Evolutionary conservation across 208 protist genomes (phyloP).

Genomic region (Leishmania guyanensis): DNA sequence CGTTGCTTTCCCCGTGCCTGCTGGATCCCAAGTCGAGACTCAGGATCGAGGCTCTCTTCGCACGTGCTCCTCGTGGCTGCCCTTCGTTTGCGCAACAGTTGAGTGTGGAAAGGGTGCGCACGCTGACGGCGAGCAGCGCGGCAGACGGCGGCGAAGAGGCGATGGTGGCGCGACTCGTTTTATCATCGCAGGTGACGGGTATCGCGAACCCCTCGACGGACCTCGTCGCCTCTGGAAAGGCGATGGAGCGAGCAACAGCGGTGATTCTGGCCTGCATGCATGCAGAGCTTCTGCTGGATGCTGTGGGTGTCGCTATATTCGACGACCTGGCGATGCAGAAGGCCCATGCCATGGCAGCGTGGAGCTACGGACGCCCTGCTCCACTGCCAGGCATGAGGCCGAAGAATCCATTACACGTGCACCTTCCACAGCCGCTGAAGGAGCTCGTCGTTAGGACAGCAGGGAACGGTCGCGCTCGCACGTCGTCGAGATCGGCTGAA

Average conservation of each 20-base stretch:
- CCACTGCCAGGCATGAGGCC: conserved; percentile 53
- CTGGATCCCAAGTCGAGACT: conserved; percentile 48
- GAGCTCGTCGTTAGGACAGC: conserved; percentile 26
- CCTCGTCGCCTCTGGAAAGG: conserved; percentile 74
- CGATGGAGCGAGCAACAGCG: conserved; percentile 44
- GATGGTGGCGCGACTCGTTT: conserved; percentile 20
- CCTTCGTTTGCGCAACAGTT: conserved; percentile 51
- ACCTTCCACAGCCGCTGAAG: conserved; percentile 68
- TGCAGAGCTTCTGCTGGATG: conserved; percentile 85
- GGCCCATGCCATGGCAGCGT: conserved; percentile 71
- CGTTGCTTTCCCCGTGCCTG: conserved; percentile 75
- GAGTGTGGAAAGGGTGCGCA: conserved; percentile 27
- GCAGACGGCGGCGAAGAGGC: conserved; percentile 21
- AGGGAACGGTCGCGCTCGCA: conserved; percentile 23
- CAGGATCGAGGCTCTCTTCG: conserved; percentile 65
- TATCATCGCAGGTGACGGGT: conserved; percentile 18
- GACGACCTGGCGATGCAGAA: conserved; percentile 62
- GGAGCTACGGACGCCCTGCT: conserved; percentile 76
- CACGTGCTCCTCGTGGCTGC: conserved; percentile 19
- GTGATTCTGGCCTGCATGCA: conserved; percentile 87
- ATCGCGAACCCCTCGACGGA: background rate
- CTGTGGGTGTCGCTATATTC: conserved; percentile 60
- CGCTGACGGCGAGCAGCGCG: conserved; percentile 30
- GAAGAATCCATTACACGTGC: conserved; percentile 48
- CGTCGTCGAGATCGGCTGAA: conserved; percentile 53